Evolutionary conservation across 140 eudicot genomes (phyloP).

Genomic region (Stevia rebaudiana): DNA sequence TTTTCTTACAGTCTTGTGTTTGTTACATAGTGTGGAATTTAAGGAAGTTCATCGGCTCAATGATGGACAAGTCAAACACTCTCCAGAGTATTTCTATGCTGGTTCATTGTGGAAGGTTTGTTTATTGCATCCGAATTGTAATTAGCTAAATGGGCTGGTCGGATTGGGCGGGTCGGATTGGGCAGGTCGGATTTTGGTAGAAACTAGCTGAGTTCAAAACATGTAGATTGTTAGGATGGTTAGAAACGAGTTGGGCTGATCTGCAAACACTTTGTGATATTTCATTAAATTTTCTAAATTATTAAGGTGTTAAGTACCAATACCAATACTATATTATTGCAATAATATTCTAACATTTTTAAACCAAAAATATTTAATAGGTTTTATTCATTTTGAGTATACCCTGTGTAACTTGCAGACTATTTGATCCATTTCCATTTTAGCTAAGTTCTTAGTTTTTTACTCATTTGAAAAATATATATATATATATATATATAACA

Average conservation of each 20-base stretch:
- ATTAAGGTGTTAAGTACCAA: not conserved
- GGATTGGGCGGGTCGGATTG: not conserved
- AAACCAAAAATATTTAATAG: not conserved
- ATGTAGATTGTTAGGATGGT: not conserved
- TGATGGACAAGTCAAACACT: constrained; percentile 99
- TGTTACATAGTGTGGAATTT: constrained; percentile 69
- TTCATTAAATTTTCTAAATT: not conserved
- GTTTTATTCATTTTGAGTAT: constrained; percentile 3
- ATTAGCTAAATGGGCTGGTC: not conserved
- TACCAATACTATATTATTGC: not conserved
- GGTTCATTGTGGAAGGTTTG: constrained; percentile 98
- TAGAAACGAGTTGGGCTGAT: not conserved
- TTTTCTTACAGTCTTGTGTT: constrained; percentile 12
- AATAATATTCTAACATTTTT: not conserved
- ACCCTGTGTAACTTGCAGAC: not conserved
- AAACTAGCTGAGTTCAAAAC: constrained; percentile 2
- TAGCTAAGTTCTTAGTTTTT: not conserved
- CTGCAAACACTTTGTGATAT: not conserved
- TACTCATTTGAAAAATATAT: not conserved
- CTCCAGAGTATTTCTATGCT: constrained; percentile 96
- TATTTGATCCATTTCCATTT: not conserved
- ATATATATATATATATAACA: no score
- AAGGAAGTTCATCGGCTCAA: constrained; percentile 81
- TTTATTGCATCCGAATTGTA: constrained; percentile 6
- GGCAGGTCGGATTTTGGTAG: not conserved